phyloP scores from a whole-genome alignment of 2,329 filamentous ascomycete genomes.

The Microdochium trichocladiopsis region DNA sequence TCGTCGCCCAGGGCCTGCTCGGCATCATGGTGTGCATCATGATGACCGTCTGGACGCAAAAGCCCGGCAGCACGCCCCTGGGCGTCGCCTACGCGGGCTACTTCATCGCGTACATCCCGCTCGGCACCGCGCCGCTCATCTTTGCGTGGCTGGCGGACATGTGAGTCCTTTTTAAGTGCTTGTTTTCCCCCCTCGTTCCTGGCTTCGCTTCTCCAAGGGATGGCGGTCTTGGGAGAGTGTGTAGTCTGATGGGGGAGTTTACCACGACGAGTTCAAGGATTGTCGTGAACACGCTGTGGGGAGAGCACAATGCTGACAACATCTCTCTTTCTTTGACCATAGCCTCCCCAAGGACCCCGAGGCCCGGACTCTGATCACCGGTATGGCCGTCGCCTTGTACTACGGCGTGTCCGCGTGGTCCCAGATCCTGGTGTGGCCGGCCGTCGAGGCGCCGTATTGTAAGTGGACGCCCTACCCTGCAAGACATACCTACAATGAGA shows the following conservation, averaged over 20 bases:
- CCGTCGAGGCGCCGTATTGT: constrained; percentile 41
- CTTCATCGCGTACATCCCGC: constrained; percentile 38
- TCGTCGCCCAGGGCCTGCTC: constrained; percentile 38
- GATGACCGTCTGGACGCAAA: constrained; percentile 46
- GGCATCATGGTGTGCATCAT: constrained; percentile 38
- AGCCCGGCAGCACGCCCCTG: constrained; percentile 31
- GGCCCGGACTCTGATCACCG: constrained; percentile 38
- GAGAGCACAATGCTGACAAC: too few relatives aligned
- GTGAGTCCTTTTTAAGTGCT: constrained; percentile 13
- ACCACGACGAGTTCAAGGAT: too few relatives aligned
- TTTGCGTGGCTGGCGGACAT: constrained; percentile 45
- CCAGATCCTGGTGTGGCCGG: constrained; percentile 44
- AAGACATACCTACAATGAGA: too few relatives aligned
- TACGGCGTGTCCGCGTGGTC: constrained; percentile 44
- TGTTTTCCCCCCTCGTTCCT: too few relatives aligned
- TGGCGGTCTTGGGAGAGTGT: constrained; percentile 3
- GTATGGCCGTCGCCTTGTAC: constrained; percentile 39
- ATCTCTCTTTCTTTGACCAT: neutral
- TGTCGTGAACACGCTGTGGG: too few relatives aligned
- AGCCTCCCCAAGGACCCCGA: constrained; percentile 39
- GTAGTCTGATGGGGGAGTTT: too few relatives aligned
- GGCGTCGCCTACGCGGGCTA: constrained; percentile 42
- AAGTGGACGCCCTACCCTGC: too few relatives aligned
- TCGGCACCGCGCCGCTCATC: constrained; percentile 44
- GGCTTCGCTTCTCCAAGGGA: neutral